Evolutionary conservation across 257 asterid genomes (phyloP).

Genomic region (Linaria vulgaris): DNA sequence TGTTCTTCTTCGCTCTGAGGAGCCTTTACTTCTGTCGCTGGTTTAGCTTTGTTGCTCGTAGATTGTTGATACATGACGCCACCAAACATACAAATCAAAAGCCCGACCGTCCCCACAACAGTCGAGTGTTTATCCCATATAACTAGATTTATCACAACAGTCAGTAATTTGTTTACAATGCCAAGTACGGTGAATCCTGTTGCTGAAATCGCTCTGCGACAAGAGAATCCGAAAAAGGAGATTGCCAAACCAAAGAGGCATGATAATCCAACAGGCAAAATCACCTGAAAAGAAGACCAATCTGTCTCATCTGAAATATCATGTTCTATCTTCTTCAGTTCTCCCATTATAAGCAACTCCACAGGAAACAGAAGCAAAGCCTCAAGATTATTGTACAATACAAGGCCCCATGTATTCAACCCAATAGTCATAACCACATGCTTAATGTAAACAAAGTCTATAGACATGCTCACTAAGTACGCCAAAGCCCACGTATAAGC

Average conservation of each 20-base stretch:
- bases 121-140: slow-evolving; percentile 96
- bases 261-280: slow-evolving; percentile 80
- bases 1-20: slow-evolving; percentile 63
- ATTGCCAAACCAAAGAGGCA: slow-evolving; percentile 89
- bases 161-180: slow-evolving; percentile 83
- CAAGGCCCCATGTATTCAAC: slow-evolving; percentile 93
- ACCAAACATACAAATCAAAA: slow-evolving; percentile 86
- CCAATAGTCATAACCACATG: slow-evolving; percentile 96
- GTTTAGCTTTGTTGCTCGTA: slow-evolving; percentile 53
- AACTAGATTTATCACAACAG: slow-evolving; percentile 82
- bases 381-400: slow-evolving; percentile 90
- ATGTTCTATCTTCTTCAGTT: slow-evolving; percentile 76
- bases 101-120: slow-evolving; percentile 79
- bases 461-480: slow-evolving; percentile 84
- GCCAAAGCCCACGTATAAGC: slow-evolving; percentile 96
- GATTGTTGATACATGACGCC: slow-evolving; percentile 90
- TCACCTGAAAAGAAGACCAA: slow-evolving; percentile 71
- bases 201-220: slow-evolving; percentile 89
- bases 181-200: slow-evolving; percentile 98
- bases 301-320: slow-evolving; percentile 71
- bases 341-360: slow-evolving; percentile 94
- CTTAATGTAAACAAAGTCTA: slow-evolving; percentile 92
- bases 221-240: slow-evolving; percentile 92
- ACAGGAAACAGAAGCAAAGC: slow-evolving; percentile 83
- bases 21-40: slow-evolving; percentile 39